These are phyloP conservation scores for Berberis vulgaris DNA, from an alignment of 164 flowering plant genomes.

Conservation along the genomic window DNA sequence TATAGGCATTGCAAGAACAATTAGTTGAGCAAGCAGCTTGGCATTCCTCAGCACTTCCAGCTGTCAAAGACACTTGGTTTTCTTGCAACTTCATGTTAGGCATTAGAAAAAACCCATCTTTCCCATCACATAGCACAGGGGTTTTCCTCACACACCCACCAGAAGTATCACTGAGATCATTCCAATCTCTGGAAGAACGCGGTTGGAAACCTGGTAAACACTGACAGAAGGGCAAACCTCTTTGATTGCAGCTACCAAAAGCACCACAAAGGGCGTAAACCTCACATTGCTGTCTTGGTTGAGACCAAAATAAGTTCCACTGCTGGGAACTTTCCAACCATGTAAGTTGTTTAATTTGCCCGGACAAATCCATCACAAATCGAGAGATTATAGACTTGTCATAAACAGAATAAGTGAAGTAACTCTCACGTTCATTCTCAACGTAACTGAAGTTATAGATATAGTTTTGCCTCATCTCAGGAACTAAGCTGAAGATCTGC, in stretches of 20 bases:
- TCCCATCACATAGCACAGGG: background rate
- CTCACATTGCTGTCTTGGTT: constrained; percentile 12
- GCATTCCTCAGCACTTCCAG: too few species aligned
- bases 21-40: too few species aligned
- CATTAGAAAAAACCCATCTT: too few species aligned
- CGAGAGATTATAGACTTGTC: constrained; percentile 3
- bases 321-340: constrained; percentile 3
- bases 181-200: constrained; percentile 9
- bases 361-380: constrained; percentile 14
- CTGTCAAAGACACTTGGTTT: too few species aligned
- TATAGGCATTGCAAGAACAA: too few species aligned
- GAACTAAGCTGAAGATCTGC: constrained; percentile 5
- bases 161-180: constrained; percentile 4
- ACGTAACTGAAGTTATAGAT: constrained; percentile 14
- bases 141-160: constrained; percentile 23
- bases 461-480: constrained; percentile 12
- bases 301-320: constrained; percentile 24
- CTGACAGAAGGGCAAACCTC: constrained; percentile 3
- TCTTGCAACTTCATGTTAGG: too few species aligned
- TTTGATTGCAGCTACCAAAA: constrained; percentile 16
- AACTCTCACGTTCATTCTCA: constrained; percentile 2
- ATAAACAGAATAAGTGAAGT: constrained; percentile 4
- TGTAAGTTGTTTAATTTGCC: constrained; percentile 15
- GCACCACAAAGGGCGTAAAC: constrained; percentile 20
- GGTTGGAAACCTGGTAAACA: constrained; percentile 19